Evolutionary conservation across 768 basidiomycete species (phyloP), one percentile per base, ranked within the genome.

Genomic region (Panaeolus papilionaceus): DNA sequence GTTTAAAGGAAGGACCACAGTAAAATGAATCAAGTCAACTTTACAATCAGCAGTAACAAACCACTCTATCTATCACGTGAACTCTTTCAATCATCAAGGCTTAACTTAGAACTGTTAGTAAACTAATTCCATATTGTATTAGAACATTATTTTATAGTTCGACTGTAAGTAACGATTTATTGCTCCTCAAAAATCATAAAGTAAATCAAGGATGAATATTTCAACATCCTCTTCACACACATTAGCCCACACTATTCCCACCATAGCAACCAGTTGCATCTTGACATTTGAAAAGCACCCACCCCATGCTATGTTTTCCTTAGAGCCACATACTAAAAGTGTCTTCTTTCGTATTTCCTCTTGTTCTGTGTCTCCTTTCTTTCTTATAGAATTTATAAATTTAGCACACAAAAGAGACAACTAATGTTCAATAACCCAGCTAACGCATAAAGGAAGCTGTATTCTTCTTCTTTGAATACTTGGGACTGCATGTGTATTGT

Each of bases 61-160:
- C 42, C 14, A 44, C 47, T 49, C 8, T 49, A 49, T 49, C 47
- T 20, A 49, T 49, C 47, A 49, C 47, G 47, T 49, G 47, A 16
- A 23, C 23, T 5, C 20, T 49, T 49, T 12, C 2, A 49, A 23
- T 18, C 12, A 23, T 23, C 23, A 23, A 23, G 23, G 23, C 23
- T 23, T n/a, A n/a, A n/a, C n/a, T n/a, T 23, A 23, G 23, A 23
- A 23, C 23, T 23, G 23, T 23, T 23, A 23, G 23, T 23, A 23
- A 23, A 23, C 23, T 23, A 23, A 23, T 23, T 23, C 23, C 23
- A 23, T 23, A 23, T 23, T 23, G 23, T 1, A 23, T 0, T 23
- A 23, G 23, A 23, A 23, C 23, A 23, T 23, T 23, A 23, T 23
- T 23, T 23, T 23, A 23, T 23, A 23, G 23, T 23, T 23, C 23